Percentiles rank a stretch among this genome's conserved stretches.
phyloP scores from a whole-genome alignment of 768 basidiomycete species.

The Pisolithus tinctorius region DNA sequence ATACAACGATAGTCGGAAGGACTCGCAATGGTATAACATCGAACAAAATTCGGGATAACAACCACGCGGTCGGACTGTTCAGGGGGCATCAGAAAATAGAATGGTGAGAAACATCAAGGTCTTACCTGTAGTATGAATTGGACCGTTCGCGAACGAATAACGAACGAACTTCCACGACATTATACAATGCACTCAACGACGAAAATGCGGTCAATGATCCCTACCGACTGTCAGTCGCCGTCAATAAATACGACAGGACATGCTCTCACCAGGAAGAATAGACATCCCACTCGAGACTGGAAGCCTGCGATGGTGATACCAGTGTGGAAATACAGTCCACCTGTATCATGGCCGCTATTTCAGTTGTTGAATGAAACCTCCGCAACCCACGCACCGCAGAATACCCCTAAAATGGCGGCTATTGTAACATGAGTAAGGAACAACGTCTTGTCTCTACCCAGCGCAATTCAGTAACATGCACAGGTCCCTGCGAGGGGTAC shows the following conservation, averaged over 20 bases:
- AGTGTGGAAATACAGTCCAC: conserved; percentile 83
- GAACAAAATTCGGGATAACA: conserved; percentile 81
- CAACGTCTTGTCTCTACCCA: conserved; percentile 68
- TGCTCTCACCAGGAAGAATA: conserved; percentile 78
- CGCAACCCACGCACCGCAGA: conserved; percentile 51
- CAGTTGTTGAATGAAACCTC: neutral
- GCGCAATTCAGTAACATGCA: neutral
- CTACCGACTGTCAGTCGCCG: conserved; percentile 29
- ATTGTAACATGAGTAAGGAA: conserved; percentile 74
- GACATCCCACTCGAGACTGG: conserved; percentile 86
- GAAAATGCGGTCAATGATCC: conserved; percentile 91
- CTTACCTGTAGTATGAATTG: conserved; percentile 76
- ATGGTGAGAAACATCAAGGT: neutral
- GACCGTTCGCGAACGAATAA: conserved; percentile 90
- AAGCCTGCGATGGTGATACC: conserved; percentile 82
- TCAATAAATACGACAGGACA: neutral
- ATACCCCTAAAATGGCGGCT: conserved; percentile 71
- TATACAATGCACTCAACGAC: conserved; percentile 83
- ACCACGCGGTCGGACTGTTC: conserved; percentile 79
- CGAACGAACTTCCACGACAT: conserved; percentile 74
- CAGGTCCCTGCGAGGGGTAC: conserved; percentile 5
- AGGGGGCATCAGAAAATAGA: neutral
- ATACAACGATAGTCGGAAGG: conserved; percentile 82
- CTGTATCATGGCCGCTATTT: conserved; percentile 26
- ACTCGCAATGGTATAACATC: conserved; percentile 87